Base-by-base conservation (phyloP, 2,329 filamentous ascomycete genomes). In the Pezicula rhizophila region DNA sequence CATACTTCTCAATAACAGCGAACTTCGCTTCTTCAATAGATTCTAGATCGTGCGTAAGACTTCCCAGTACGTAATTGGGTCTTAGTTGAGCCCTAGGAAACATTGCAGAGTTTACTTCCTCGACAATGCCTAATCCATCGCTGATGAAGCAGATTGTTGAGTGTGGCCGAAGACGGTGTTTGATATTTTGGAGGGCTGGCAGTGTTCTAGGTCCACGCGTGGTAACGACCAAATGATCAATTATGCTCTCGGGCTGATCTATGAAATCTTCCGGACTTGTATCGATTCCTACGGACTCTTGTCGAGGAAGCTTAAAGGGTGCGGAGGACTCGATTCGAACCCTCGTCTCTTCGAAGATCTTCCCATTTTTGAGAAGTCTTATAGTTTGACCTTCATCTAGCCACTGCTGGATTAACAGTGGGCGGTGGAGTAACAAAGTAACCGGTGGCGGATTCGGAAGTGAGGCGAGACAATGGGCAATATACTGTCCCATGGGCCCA, bases 81-180 rank as follows among this genome's bases (percentile, higher is more conserved):
- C 87, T 77, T 1, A 70, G 72, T 1, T 68, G 64, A 0, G 78
- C 73, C 52, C 91, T 78, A 0, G 79, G 76, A 57, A 96, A 96
- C 25, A 95, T 66, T 10, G 76, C 66, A 31, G 76, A 68, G 58
- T 89, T 89, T 37, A 96, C 75, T 43, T 83, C 77, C 43, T 97
- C 90, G n/a, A 89, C 74, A 2, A 89, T 72, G 1, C 93, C 92
- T 66, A 97, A 79, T 1, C 91, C 89, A 53, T 92, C 87, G 49
- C 89, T 85, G 48, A 95, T 66, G 48, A 95, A 78, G 51, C 87
- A 81, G 7, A 96, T 77, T 0, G 88, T 87, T 1, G 85, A 89
- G 25, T 80, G 70, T 2, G 77, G 71, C 39, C 78, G 75, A n/a
- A 95, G 69, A 8, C 88, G 79, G 59, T 88, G 76, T 47, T 75